Evolutionary conservation across 805 yeast genomes (phyloP), one percentile per base, ranked within the genome.

Genomic region (Yarrowia sp.): DNA sequence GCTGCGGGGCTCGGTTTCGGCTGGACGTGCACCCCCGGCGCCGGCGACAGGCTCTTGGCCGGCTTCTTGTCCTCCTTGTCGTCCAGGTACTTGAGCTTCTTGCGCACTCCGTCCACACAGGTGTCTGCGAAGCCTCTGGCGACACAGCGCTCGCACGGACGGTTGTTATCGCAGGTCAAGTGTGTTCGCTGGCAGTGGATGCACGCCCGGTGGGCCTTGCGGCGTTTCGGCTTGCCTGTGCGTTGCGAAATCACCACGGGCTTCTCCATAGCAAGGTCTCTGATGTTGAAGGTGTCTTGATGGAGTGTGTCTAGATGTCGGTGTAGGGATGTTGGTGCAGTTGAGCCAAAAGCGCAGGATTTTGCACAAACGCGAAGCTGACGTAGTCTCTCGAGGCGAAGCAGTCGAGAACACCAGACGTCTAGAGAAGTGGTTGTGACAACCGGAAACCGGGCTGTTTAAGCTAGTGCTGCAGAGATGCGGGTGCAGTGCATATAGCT

Each of bases 111-210:
- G 75, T 94, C 97, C 31, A 82, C 83, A 74, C 98, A 93, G 0
- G 88, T 78, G 14, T 76, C 81, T 1, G 79, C 81, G 14, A 90
- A 74, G 0, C 92, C 93, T 68, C 90, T 79, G 27, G 78, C 78
- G 3, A 87, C 72, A 72, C 99, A 93, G 55, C 97, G 73, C 61
- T 80, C 80, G 69, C 99, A 93, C 0, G 96, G 96, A 36, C 96
- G 82, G 70, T 72, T 72, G 24, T 85, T 82, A 68, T 92, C 97
- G 73, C 99, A 93, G 0, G 97, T 89, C 79, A 92, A 83, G 72
- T 93, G 99, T 1, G 96, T 88, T 68, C 84, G 83, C 64, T 92
- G 91, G 71, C 99, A 93, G 74, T 92, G 94, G 39, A 83, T 82
- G 68, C 99, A 93, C 5, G 99, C 98, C 62, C 96, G 78, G 7